Conservation (phyloP, 2,329 filamentous ascomycete genomes). For the Trichoderma asperellum region DNA sequence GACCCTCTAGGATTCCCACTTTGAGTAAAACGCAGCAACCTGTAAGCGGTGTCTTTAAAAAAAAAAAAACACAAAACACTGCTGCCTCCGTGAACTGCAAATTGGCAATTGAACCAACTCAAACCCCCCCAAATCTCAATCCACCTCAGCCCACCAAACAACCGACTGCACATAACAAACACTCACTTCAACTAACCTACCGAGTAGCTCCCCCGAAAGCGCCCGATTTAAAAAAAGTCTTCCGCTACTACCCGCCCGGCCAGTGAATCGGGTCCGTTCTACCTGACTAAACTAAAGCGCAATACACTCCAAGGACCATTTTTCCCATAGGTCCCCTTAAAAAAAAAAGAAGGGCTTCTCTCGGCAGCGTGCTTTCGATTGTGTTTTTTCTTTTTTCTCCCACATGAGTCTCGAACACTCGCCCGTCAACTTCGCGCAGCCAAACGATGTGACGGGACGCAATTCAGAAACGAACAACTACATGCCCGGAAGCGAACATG, state of each 20-base stretch:
- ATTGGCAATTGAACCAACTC: neutral
- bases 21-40: neutral
- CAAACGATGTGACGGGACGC: conserved; percentile 35
- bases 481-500: conserved; percentile 56
- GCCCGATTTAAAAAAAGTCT: neutral
- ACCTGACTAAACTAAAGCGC: conserved; percentile 1
- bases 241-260: conserved; percentile 21
- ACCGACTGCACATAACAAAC: neutral
- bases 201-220: neutral
- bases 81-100: neutral
- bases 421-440: conserved; percentile 17
- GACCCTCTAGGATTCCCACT: neutral
- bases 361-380: no score
- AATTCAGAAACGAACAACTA: conserved; percentile 35
- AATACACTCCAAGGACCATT: neutral
- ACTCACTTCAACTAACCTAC: neutral
- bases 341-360: neutral
- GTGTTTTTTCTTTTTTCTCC: neutral
- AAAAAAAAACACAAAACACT: neutral
- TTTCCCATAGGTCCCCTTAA: neutral
- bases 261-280: conserved; percentile 6
- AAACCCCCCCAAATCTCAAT: neutral
- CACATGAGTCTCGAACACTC: conserved; percentile 27
- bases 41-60: conserved; percentile 1
- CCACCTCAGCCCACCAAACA: neutral